Evolutionary conservation across 495 filamentous ascomycete species (phyloP).

Genomic region (Articulospora tetracladia): DNA sequence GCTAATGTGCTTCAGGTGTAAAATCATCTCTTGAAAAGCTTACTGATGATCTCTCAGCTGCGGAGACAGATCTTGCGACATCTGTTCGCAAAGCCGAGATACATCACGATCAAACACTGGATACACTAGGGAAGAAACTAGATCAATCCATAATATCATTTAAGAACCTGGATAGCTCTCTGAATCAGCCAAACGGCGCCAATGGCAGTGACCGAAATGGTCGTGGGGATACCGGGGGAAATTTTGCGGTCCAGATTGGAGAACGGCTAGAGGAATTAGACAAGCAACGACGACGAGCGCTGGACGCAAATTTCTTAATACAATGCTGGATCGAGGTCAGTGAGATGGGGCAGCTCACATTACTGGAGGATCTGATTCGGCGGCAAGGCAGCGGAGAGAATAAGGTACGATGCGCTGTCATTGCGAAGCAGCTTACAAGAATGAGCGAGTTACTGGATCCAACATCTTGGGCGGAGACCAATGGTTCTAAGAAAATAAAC

Average conservation of each 20-base stretch:
- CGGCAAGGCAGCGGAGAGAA: slow-evolving; percentile 75
- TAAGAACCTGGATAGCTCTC: slow-evolving; percentile 76
- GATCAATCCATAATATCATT: slow-evolving; percentile 89
- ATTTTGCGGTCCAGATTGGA: slow-evolving; percentile 91
- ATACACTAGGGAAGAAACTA: slow-evolving; percentile 78
- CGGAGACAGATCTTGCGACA: slow-evolving; percentile 85
- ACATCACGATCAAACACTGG: slow-evolving; percentile 86
- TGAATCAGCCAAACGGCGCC: slow-evolving; percentile 49
- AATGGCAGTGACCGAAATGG: slow-evolving; percentile 20
- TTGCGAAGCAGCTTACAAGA: slow-evolving; percentile 81
- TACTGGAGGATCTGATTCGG: slow-evolving; percentile 71
- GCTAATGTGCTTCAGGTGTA: slow-evolving; percentile 43
- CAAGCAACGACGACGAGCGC: slow-evolving; percentile 79
- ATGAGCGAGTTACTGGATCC: slow-evolving; percentile 84
- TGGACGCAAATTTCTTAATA: slow-evolving; percentile 91
- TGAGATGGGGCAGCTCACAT: slow-evolving; percentile 74
- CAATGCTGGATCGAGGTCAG: slow-evolving; percentile 94
- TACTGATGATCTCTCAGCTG: slow-evolving; percentile 78
- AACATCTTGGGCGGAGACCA: slow-evolving; percentile 59
- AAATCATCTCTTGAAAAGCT: slow-evolving; percentile 73
- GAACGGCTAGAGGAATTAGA: slow-evolving; percentile 91
- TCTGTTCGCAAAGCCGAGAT: slow-evolving; percentile 87
- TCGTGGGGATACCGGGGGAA: slow-evolving; percentile 59
- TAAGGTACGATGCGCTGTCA: slow-evolving; percentile 83
- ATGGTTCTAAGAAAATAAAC: slow-evolving; percentile 51